Evolutionary conservation across 305 asterid genomes (phyloP).

Genomic region (Solanum chacoense): DNA sequence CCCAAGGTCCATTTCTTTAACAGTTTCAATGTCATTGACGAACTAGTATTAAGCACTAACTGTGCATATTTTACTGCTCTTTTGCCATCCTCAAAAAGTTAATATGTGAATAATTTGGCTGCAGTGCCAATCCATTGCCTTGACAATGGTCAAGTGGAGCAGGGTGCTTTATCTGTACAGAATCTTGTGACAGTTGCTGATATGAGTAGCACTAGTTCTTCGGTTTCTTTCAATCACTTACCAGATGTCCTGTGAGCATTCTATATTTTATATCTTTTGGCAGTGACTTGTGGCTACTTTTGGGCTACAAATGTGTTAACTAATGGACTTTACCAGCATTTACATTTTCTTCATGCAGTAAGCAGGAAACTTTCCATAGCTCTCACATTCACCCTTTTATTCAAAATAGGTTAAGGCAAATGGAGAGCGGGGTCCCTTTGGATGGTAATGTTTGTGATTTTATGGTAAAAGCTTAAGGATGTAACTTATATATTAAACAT

Average conservation of each 20-base stretch:
- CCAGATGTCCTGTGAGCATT: constrained; percentile 43
- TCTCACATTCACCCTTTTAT: constrained; percentile 57
- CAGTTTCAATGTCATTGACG: neutral
- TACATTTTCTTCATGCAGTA: constrained; percentile 34
- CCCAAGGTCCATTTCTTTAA: neutral
- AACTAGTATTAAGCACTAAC: neutral
- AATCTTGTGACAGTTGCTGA: constrained; percentile 12
- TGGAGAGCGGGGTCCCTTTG: constrained; percentile 26
- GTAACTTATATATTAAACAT: neutral
- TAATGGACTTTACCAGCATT: constrained; percentile 9
- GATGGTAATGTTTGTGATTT: constrained; percentile 21
- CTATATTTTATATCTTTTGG: neutral
- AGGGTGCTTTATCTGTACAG: constrained; percentile 24
- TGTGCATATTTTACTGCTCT: neutral
- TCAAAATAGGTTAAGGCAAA: constrained; percentile 40
- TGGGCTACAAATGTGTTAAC: neutral
- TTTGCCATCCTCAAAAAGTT: constrained; percentile 1
- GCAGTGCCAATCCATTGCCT: constrained; percentile 23
- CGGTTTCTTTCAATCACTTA: neutral
- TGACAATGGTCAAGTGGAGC: constrained; percentile 32
- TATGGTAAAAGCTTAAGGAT: constrained; percentile 36
- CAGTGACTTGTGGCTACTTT: neutral
- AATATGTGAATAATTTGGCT: constrained; percentile 17
- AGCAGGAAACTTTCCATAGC: constrained; percentile 27
- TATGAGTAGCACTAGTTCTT: constrained; percentile 1